Evolutionary conservation across 768 basidiomycete species (phyloP), one percentile per base, ranked within the genome.

Genomic region (Mycena alexandri): DNA sequence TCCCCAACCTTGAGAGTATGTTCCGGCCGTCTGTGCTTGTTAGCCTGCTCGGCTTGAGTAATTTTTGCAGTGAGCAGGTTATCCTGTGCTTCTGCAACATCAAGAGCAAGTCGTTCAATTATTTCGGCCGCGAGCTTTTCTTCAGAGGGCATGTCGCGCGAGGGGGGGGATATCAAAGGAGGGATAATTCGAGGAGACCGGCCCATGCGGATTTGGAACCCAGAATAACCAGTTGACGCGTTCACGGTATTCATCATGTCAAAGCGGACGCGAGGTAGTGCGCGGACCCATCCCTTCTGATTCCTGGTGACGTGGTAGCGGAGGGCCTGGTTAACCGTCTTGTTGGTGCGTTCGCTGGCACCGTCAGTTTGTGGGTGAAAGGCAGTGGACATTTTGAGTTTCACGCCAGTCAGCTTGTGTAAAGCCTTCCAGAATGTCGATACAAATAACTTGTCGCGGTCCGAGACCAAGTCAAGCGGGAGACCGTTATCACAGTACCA

Each of bases 51-150:
- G 0, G 78, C 73, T 41, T 80, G 78, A 0, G 61, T 5, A 0
- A 75, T 52, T 57, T 78, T 78, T 0, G 79, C 74, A 1, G 51
- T 3, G 52, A 76, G 53, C 0, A 80, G 55, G 56, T 74, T 75
- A 24, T 80, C 77, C 11, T 73, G 70, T 0, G 77, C 78, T 21
- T 76, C 71, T 0, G 55, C 38, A 2, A 76, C 57, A 55, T 78
- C 72, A 0, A 36, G 10, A 0, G 72, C 29, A 14, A 73, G 46
- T 1, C 41, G 61, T 6, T 48, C 55, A 9, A 55, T 62, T 3
- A 71, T 48, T 2, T 60, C 36, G 0, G 33, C 13, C 65, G 59
- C 0, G 75, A n/a, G n/a, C n/a, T n/a, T n/a, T n/a, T n/a, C n/a
- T n/a, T n/a, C n/a, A n/a, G n/a, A n/a, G n/a, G n/a, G n/a, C n/a